Evolutionary conservation across 768 basidiomycete genomes (phyloP).

Genomic region (Leccinum boreale): DNA sequence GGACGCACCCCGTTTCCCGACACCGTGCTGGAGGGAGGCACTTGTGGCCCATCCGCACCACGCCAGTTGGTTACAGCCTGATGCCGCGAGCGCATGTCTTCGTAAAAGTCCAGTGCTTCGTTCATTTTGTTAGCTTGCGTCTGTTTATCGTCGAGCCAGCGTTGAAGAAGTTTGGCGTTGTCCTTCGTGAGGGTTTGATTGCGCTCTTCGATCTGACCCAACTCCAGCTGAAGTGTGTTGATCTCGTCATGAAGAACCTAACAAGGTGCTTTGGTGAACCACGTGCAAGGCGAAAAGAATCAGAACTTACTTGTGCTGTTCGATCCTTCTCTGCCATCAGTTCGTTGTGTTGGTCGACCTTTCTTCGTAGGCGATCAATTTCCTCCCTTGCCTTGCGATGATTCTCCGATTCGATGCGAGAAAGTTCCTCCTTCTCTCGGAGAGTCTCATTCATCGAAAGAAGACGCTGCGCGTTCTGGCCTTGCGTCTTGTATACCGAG

Average conservation of each 20-base stretch:
- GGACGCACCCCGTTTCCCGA: constrained; percentile 45
- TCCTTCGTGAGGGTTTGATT: constrained; percentile 86
- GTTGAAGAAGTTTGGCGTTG: constrained; percentile 91
- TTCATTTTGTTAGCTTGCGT: constrained; percentile 93
- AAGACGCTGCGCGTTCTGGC: constrained; percentile 90
- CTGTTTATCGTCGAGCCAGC: constrained; percentile 97
- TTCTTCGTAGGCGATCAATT: constrained; percentile 61
- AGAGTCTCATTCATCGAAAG: constrained; percentile 94
- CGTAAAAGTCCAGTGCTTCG: constrained; percentile 86
- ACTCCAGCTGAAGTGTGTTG: constrained; percentile 85
- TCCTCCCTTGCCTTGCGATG: constrained; percentile 77
- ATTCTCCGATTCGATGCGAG: constrained; percentile 77
- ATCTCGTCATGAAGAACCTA: constrained; percentile 96
- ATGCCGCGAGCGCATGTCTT: constrained; percentile 77
- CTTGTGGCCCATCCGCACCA: constrained; percentile 35
- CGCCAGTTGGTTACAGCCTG: constrained; percentile 60
- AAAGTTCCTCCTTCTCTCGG: constrained; percentile 87
- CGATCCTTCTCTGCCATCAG: constrained; percentile 87
- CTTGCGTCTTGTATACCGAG: constrained; percentile 93
- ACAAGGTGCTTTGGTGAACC: constrained; percentile 5
- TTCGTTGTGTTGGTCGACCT: constrained; percentile 81
- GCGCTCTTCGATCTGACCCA: constrained; percentile 83
- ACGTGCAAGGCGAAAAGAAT: not conserved
- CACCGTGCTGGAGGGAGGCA: constrained; percentile 36
- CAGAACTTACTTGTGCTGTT: constrained; percentile 71